phyloP scores from a whole-genome alignment of 495 filamentous ascomycete species.

The Massariosphaeria phaeospora region DNA sequence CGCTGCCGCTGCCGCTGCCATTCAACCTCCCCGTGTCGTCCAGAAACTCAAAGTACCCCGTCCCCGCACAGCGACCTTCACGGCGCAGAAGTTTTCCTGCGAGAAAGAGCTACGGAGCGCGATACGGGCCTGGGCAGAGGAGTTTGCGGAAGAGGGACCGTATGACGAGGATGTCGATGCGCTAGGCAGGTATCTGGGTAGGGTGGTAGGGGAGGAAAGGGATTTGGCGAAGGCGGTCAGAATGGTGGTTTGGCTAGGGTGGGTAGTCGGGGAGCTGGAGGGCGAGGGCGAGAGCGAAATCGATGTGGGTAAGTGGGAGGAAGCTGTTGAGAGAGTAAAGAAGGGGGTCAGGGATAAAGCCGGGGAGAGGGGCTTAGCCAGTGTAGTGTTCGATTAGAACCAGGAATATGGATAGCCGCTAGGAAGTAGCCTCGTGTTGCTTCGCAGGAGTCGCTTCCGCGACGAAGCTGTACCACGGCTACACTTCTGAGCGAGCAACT shows the following conservation, averaged over 20 bases:
- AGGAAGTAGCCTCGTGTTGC: too few relatives aligned
- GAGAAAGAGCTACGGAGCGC: constrained; percentile 56
- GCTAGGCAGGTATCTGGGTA: constrained; percentile 60
- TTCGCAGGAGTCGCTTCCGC: too few relatives aligned
- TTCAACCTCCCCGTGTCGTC: background rate
- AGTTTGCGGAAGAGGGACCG: constrained; percentile 64
- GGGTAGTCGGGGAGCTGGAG: constrained; percentile 58
- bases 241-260: constrained; percentile 65
- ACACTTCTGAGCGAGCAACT: too few relatives aligned
- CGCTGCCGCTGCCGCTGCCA: background rate
- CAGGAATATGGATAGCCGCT: too few relatives aligned
- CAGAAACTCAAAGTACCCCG: constrained; percentile 37
- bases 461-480: too few relatives aligned
- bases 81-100: constrained; percentile 51
- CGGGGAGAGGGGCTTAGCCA: constrained; percentile 57
- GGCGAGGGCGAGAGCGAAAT: constrained; percentile 28
- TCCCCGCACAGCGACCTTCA: constrained; percentile 59
- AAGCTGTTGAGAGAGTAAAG: constrained; percentile 54
- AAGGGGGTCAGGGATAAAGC: constrained; percentile 57
- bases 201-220: constrained; percentile 65
- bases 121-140: constrained; percentile 61
- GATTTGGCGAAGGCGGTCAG: constrained; percentile 70
- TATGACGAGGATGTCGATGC: constrained; percentile 71
- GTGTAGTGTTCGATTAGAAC: constrained; percentile 51
- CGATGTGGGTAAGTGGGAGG: constrained; percentile 46